Percentiles rank a stretch among this genome's conserved stretches.
phyloP scores from a whole-genome alignment of 257 asterid genomes.

The Penstemon newberryi region DNA sequence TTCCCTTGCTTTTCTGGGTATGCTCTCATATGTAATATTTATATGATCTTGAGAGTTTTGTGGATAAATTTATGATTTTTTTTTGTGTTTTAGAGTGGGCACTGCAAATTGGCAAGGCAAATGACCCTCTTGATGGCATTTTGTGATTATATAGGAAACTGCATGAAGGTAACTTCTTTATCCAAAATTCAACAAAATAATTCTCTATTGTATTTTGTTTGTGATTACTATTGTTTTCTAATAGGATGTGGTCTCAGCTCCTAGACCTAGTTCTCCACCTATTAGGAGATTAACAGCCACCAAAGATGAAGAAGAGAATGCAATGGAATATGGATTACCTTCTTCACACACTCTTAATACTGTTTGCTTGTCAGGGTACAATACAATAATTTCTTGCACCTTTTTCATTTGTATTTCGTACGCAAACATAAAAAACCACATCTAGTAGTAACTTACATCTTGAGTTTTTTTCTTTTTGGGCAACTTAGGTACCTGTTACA shows the following conservation, averaged over 20 bases:
- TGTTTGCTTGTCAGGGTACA: conserved; percentile 89
- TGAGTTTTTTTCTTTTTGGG: conserved; percentile 19
- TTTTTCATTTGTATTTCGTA: not conserved
- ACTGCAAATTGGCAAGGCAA: conserved; percentile 22
- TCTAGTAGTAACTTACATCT: conserved; percentile 13
- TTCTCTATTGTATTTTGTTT: conserved; percentile 8
- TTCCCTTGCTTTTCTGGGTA: conserved; percentile 98
- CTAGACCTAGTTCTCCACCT: conserved; percentile 75
- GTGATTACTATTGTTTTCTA: conserved; percentile 28
- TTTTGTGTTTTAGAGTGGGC: conserved; percentile 13
- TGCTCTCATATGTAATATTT: conserved; percentile 16
- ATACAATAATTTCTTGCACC: conserved; percentile 3
- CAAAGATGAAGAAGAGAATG: conserved; percentile 82
- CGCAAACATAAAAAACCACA: not conserved
- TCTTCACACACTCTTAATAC: conserved; percentile 97
- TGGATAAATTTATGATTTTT: not conserved
- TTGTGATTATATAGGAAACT: conserved; percentile 17
- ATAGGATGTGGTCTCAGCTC: conserved; percentile 92
- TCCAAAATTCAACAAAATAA: not conserved
- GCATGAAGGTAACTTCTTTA: conserved; percentile 34
- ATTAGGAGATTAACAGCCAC: conserved; percentile 83
- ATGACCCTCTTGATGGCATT: conserved; percentile 24
- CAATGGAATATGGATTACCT: conserved; percentile 90
- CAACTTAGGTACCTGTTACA: conserved; percentile 68
- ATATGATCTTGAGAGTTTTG: not conserved